phyloP scores from a whole-genome alignment of 2,329 filamentous ascomycete species.

The Aspergillus bombycis region DNA sequence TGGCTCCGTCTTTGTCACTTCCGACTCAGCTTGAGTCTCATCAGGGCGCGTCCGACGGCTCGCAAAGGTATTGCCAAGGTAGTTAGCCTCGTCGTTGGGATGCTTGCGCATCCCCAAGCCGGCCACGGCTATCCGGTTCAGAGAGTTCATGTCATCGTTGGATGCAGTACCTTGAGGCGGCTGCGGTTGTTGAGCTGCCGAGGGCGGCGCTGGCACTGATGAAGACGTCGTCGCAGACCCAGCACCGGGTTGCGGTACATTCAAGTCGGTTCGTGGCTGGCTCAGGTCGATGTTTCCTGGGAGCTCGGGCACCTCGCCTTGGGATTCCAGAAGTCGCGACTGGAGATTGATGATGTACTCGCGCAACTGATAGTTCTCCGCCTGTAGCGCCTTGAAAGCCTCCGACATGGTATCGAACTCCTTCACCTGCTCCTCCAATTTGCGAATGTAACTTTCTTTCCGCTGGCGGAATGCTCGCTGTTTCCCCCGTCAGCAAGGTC shows the following conservation, averaged over 20 bases:
- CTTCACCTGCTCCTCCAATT: constrained; percentile 90
- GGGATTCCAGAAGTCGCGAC: constrained; percentile 78
- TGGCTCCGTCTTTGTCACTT: constrained; percentile 32
- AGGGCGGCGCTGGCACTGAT: constrained; percentile 25
- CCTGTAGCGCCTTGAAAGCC: constrained; percentile 76
- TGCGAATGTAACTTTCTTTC: constrained; percentile 98
- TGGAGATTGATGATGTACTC: constrained; percentile 94
- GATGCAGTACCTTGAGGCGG: constrained; percentile 28
- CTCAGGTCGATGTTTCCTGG: constrained; percentile 77
- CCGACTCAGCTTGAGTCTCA: constrained; percentile 31
- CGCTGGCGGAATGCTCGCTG: constrained; percentile 96
- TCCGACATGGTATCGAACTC: constrained; percentile 76
- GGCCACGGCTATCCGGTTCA: constrained; percentile 49
- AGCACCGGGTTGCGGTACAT: constrained; percentile 31
- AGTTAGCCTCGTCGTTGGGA: constrained; percentile 41
- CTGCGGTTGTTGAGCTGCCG: constrained; percentile 31
- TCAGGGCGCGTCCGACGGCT: constrained; percentile 36
- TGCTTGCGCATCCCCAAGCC: constrained; percentile 49
- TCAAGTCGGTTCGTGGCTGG: constrained; percentile 51
- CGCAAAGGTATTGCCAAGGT: constrained; percentile 36
- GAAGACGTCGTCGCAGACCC: constrained; percentile 21
- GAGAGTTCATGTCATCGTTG: constrained; percentile 44
- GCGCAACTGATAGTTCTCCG: constrained; percentile 85
- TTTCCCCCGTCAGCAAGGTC: constrained; percentile 20
- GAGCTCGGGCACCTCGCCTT: constrained; percentile 81